Evolutionary conservation across 208 protist genomes (phyloP).

Genomic region (Leishmania martiniquensis): DNA sequence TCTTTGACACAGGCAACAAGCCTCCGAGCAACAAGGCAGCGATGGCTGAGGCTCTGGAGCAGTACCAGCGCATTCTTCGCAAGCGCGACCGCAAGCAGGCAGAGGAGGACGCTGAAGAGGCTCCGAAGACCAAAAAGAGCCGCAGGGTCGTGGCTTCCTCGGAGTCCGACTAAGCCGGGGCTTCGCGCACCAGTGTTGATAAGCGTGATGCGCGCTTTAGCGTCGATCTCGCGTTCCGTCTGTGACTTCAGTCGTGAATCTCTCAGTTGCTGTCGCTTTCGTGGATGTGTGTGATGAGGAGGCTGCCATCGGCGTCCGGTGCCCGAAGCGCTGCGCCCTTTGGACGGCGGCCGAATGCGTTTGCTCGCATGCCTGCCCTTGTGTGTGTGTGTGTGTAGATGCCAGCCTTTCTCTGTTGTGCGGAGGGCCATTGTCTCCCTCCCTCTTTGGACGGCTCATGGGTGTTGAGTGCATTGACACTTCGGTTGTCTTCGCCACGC

Average conservation of each 20-base stretch:
- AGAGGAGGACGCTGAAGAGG: slow-evolving; percentile 23
- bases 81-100: slow-evolving; percentile 60
- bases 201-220: background rate
- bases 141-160: slow-evolving; percentile 54
- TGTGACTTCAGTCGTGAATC: background rate
- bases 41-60: slow-evolving; percentile 96
- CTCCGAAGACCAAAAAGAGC: slow-evolving; percentile 65
- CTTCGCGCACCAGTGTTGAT: background rate
- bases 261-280: too few relatives aligned
- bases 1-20: slow-evolving; percentile 98
- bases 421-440: background rate
- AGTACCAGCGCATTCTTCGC: slow-evolving; percentile 81
- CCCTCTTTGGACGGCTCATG: background rate
- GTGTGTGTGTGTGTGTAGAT: background rate
- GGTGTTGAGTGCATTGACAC: background rate
- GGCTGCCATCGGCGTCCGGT: background rate
- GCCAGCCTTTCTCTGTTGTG: background rate
- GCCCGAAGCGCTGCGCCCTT: background rate
- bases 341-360: background rate
- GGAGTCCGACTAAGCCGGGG: slow-evolving; percentile 56
- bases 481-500: background rate
- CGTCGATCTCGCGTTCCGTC: background rate
- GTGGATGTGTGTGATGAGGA: background rate
- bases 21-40: slow-evolving; percentile 95
- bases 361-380: too few relatives aligned